phyloP scores from a whole-genome alignment of 2,329 filamentous ascomycete species.

The Fusarium nygamai region DNA sequence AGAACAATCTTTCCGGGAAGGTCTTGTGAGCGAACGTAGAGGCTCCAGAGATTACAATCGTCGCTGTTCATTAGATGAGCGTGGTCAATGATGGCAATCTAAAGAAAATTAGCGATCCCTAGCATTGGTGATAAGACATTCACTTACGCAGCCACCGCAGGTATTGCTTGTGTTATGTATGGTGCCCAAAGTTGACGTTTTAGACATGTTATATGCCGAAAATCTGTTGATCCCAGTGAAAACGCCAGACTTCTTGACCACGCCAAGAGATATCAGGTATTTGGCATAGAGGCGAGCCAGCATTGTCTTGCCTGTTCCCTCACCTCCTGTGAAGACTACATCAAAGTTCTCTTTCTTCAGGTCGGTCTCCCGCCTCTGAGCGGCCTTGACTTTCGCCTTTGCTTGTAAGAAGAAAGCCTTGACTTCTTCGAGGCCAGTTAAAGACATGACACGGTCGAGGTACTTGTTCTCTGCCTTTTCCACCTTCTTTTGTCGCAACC shows the following conservation, averaged over 20 bases:
- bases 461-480: slow-evolving; percentile 61
- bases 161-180: slow-evolving; percentile 56
- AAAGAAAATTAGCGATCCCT: slow-evolving; percentile 7
- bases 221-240: slow-evolving; percentile 51
- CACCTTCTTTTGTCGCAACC: slow-evolving; percentile 54
- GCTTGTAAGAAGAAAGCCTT: slow-evolving; percentile 64
- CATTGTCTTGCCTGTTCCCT: slow-evolving; percentile 46
- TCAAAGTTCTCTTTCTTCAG: slow-evolving; percentile 54
- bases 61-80: slow-evolving; percentile 44
- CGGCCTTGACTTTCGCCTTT: slow-evolving; percentile 59
- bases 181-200: slow-evolving; percentile 47
- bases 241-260: slow-evolving; percentile 52
- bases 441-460: slow-evolving; percentile 68
- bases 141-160: slow-evolving; percentile 65
- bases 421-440: slow-evolving; percentile 71
- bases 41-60: slow-evolving; percentile 43
- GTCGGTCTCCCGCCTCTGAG: slow-evolving; percentile 58
- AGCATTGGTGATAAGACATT: background rate
- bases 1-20: slow-evolving; percentile 44
- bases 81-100: slow-evolving; percentile 46
- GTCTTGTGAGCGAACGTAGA: slow-evolving; percentile 40
- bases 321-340: slow-evolving; percentile 44
- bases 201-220: slow-evolving; percentile 44
- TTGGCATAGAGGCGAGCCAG: slow-evolving; percentile 45
- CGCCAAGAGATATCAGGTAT: slow-evolving; percentile 42